A percentile compares a stretch with the other conserved stretches of the same genome.
phyloP scores from a whole-genome alignment of 2,329 filamentous ascomycete species.

The Phaeosphaeria sp. region DNA sequence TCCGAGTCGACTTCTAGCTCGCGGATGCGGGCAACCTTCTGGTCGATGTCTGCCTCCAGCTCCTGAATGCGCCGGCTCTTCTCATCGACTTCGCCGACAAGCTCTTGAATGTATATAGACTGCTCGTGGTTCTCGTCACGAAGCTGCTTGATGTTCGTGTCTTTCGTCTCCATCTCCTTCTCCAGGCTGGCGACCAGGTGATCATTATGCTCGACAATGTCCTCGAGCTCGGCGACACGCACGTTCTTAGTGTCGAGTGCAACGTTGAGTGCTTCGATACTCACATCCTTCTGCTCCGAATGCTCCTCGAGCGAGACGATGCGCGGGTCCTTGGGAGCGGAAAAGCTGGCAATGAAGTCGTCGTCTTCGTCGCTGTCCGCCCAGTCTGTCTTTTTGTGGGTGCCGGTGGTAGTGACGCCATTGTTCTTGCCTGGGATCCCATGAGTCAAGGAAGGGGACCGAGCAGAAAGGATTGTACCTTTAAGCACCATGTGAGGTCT shows the following conservation, averaged over 20 bases:
- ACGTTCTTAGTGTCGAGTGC: slow-evolving; percentile 8
- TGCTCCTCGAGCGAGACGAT: slow-evolving; percentile 3
- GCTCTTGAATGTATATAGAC: slow-evolving; percentile 16
- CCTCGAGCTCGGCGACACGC: slow-evolving; percentile 17
- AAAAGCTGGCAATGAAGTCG: slow-evolving; percentile 12
- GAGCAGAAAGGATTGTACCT: background rate
- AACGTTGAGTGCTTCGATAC: slow-evolving; percentile 18
- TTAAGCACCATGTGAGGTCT: slow-evolving; percentile 4
- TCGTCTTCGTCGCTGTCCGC: slow-evolving; percentile 29
- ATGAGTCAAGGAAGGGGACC: background rate
- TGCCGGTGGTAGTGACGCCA: background rate
- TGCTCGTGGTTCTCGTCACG: slow-evolving; percentile 10
- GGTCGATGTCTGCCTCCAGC: slow-evolving; percentile 17
- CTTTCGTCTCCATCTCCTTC: background rate
- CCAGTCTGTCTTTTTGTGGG: slow-evolving; percentile 18
- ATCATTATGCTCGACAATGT: slow-evolving; percentile 7
- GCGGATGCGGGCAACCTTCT: slow-evolving; percentile 11
- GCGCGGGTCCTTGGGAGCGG: background rate
- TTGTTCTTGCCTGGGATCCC: slow-evolving; percentile 4
- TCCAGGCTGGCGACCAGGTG: slow-evolving; percentile 10
- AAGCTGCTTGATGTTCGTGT: slow-evolving; percentile 5
- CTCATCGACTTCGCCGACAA: slow-evolving; percentile 19
- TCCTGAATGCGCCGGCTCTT: slow-evolving; percentile 20
- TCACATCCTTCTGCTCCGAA: slow-evolving; percentile 10
- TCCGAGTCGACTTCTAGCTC: slow-evolving; percentile 11